Conservation (phyloP, 2,329 filamentous ascomycete genomes). For the Aspergillus sp. region DNA sequence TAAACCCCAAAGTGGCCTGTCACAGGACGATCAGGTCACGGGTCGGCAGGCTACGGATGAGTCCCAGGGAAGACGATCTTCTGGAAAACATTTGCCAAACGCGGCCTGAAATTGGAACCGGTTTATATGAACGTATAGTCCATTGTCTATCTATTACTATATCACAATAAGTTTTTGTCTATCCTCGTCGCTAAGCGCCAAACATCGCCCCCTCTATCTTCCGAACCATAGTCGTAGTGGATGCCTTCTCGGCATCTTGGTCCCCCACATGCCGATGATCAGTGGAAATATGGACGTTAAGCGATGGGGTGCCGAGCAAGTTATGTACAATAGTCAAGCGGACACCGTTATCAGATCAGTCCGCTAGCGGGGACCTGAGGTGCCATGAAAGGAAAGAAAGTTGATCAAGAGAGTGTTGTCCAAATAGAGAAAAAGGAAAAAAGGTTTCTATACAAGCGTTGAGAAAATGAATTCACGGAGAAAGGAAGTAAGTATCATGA, state of each 20-base stretch:
- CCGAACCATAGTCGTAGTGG: not conserved
- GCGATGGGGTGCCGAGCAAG: not conserved
- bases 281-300: not conserved
- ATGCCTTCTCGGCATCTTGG: not conserved
- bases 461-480: not conserved
- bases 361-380: not conserved
- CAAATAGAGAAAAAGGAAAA: not conserved
- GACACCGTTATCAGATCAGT: slow-evolving; percentile 1
- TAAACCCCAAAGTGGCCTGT: not conserved
- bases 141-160: not conserved
- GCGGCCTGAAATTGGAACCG: not conserved
- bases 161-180: not conserved
- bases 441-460: not conserved
- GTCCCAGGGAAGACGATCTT: not conserved
- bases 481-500: not conserved
- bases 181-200: not conserved
- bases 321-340: slow-evolving; percentile 1
- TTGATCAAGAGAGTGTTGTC: not conserved
- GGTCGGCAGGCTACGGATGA: not conserved
- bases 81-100: not conserved
- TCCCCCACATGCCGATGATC: slow-evolving; percentile 2
- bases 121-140: not conserved
- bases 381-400: not conserved
- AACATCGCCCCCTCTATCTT: not conserved
- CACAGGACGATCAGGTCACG: not conserved